Evolutionary conservation across 2,329 filamentous ascomycete genomes (phyloP).

Genomic region (Ophiostoma ips): DNA sequence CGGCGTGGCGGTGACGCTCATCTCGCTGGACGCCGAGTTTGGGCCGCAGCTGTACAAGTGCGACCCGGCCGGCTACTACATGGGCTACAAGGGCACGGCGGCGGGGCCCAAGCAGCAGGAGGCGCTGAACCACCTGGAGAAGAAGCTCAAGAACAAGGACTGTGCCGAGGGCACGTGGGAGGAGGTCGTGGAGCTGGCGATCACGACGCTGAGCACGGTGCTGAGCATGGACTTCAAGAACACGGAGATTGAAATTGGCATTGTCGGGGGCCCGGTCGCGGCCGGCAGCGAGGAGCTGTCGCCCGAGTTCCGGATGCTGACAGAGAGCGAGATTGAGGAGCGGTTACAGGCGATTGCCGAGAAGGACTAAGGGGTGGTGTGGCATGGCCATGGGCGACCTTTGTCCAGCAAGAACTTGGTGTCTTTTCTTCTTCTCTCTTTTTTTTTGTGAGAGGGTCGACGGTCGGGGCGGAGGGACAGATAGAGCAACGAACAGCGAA

Average conservation of each 20-base stretch:
- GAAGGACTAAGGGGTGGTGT: constrained; percentile 95
- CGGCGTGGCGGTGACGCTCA: constrained; percentile 87
- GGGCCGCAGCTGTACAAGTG: constrained; percentile 97
- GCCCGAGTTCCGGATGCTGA: constrained; percentile 71
- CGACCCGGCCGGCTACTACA: constrained; percentile 94
- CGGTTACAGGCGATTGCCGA: constrained; percentile 94
- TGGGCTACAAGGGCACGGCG: constrained; percentile 95
- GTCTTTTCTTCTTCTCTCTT: too few species aligned
- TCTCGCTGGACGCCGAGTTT: constrained; percentile 82
- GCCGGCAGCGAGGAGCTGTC: constrained; percentile 76
- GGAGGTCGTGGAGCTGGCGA: constrained; percentile 93
- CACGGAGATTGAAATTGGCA: constrained; percentile 93
- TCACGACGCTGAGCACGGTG: constrained; percentile 87
- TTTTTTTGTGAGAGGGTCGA: neutral
- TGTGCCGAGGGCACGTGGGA: constrained; percentile 84
- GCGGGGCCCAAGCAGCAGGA: constrained; percentile 98
- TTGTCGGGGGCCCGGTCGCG: constrained; percentile 74
- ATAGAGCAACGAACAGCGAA: neutral
- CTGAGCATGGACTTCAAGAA: constrained; percentile 99
- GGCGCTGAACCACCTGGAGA: constrained; percentile 95
- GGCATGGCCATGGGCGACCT: too few species aligned
- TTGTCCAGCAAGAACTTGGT: too few species aligned
- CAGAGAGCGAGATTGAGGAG: constrained; percentile 97
- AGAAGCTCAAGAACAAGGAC: constrained; percentile 99
- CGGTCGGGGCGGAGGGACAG: neutral